Evolutionary conservation across 345 rosid species (phyloP), one percentile per base, ranked within the genome.

Genomic region (Citrus trifoliata): DNA sequence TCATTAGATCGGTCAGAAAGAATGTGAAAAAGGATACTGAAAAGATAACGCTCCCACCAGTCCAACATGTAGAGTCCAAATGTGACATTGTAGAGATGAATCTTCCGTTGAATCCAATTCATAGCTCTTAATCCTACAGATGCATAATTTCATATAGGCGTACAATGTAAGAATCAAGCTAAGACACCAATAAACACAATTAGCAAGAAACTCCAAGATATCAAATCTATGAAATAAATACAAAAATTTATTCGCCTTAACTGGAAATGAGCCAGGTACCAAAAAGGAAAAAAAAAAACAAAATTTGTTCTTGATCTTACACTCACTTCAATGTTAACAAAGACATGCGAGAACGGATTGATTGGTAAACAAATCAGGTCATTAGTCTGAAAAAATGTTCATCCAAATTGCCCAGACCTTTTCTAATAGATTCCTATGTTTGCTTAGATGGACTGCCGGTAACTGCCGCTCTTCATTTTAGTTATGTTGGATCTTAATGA

Each of bases 11-110:
- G 28, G 68, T 68, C 22, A 28, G 25, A 67, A 70, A 73, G 61
- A 76, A 21, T 7, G 2, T 25, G 66, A 76, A 71, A 75, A 72
- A 87, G 97, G 99, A 95, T 94, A 93, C 99, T 96, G 93, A 96
- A 92, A 76, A 96, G 93, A 78, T 79, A 93, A 51, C 99, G 97
- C 86, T 96, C 98, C 99, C 97, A 96, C 99, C 97, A 96, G 82
- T 96, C 99, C 90, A 96, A 85, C 99, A 96, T 96, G 88, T 79
- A 94, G 71, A 96, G 97, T 70, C 99, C 99, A 33, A 96, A 96
- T 18, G 98, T 96, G 77, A 94, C 99, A 88, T 94, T 94, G 85
- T 96, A 96, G 82, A 91, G 97, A 82, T 89, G 89, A 88, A 96
- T 94, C 90, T 96, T 94, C 24, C 98, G 93, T 80, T 91, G 99